A percentile compares a stretch with the other conserved stretches of the same genome.
phyloP scores from a whole-genome alignment of 176 grass and related monocot species.

The Aegilops sharonensis region DNA sequence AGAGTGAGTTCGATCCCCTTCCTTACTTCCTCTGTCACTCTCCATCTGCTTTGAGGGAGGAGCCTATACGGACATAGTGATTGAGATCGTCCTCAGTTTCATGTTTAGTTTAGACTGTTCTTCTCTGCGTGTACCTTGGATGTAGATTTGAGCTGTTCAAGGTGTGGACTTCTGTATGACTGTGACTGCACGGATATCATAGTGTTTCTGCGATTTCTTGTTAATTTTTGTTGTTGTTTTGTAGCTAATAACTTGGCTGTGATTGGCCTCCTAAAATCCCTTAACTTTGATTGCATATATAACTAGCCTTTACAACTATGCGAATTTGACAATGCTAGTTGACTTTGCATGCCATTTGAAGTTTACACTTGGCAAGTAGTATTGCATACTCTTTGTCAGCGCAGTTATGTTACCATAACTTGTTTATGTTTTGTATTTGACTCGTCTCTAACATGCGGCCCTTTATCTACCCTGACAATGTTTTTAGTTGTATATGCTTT shows the following conservation, averaged over 20 bases:
- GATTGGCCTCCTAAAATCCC: not conserved
- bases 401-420: not conserved
- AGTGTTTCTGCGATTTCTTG: no score
- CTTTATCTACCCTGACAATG: not conserved
- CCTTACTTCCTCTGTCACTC: not conserved
- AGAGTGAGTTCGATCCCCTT: constrained; percentile 38
- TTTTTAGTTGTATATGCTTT: not conserved
- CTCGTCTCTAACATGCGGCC: not conserved
- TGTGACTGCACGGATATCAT: not conserved
- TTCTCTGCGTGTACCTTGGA: not conserved
- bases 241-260: not conserved
- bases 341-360: not conserved
- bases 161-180: not conserved
- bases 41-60: not conserved
- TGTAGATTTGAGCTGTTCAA: not conserved
- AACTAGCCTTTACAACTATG: not conserved
- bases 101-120: not conserved
- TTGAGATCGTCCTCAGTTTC: not conserved
- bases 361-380: not conserved
- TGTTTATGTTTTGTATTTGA: not conserved
- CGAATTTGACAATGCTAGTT: not conserved
- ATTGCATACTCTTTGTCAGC: not conserved
- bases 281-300: not conserved
- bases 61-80: not conserved
- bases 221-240: not conserved